These are phyloP conservation scores for Colletotrichum sp. DNA, from an alignment of 2,329 filamentous ascomycete species.

Conservation along the genomic window DNA sequence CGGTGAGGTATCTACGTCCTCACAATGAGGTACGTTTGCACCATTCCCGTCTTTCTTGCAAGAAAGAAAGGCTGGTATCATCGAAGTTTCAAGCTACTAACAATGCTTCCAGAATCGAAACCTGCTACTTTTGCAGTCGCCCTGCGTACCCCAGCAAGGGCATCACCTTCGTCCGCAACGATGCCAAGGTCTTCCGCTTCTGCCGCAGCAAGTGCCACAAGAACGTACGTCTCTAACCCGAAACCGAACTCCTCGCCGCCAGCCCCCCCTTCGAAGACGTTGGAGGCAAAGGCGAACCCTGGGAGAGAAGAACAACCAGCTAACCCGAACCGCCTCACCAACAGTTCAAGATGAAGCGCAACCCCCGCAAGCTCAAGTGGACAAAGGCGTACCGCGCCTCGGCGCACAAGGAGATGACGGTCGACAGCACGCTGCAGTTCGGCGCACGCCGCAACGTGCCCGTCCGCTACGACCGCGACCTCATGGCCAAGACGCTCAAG, in stretches of 20 bases:
- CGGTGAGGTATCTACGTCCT: constrained; percentile 15
- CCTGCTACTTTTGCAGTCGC: constrained; percentile 52
- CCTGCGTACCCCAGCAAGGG: constrained; percentile 60
- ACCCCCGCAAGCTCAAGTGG: constrained; percentile 96
- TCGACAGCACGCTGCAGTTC: constrained; percentile 93
- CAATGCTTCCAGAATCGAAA: constrained; percentile 41
- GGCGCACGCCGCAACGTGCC: constrained; percentile 92
- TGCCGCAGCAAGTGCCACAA: constrained; percentile 65
- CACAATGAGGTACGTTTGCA: constrained; percentile 21
- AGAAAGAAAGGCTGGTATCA: not conserved
- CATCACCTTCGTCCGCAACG: constrained; percentile 47
- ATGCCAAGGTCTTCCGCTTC: constrained; percentile 61
- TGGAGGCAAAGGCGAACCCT: too few relatives aligned
- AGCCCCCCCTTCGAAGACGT: too few relatives aligned
- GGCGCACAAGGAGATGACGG: constrained; percentile 74
- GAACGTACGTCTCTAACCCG: constrained; percentile 48
- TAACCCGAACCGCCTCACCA: not conserved
- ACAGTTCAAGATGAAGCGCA: constrained; percentile 94
- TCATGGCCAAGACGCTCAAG: constrained; percentile 84
- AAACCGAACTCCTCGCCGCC: not conserved
- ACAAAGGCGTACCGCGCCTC: constrained; percentile 90
- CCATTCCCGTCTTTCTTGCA: not conserved
- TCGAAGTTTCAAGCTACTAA: not conserved
- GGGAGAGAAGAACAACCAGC: too few relatives aligned
- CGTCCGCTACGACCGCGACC: constrained; percentile 93